Conservation (phyloP, 2,329 filamentous ascomycete genomes). For the Pseudogymnoascus pannorum region DNA sequence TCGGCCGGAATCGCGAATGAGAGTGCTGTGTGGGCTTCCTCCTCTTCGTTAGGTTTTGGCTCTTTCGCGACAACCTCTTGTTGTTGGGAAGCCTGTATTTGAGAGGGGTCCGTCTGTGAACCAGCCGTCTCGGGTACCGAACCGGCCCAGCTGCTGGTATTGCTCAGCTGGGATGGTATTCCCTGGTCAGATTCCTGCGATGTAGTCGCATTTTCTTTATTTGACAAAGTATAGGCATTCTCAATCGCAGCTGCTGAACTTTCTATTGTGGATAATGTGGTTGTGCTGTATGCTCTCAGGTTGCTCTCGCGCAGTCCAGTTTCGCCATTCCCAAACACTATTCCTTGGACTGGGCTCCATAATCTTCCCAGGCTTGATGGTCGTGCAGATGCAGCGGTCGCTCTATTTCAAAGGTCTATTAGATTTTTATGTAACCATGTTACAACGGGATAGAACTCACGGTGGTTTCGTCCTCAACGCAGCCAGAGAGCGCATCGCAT, state of each 20-base stretch:
- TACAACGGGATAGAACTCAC: constrained; percentile 16
- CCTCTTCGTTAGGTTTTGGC: constrained; percentile 27
- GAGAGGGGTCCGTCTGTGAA: neutral
- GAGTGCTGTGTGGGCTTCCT: constrained; percentile 29
- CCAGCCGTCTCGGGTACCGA: neutral
- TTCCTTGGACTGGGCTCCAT: constrained; percentile 34
- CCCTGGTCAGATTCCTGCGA: neutral
- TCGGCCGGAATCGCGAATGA: constrained; percentile 42
- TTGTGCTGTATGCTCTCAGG: neutral
- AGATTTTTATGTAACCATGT: constrained; percentile 2
- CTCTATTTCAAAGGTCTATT: constrained; percentile 4
- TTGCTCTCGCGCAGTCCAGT: neutral
- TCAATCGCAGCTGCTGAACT: neutral
- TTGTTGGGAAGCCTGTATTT: neutral
- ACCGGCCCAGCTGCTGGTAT: neutral
- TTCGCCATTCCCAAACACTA: constrained; percentile 29
- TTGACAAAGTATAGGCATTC: constrained; percentile 14
- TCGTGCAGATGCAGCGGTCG: neutral
- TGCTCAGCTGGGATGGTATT: neutral
- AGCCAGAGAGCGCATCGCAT: constrained; percentile 19
- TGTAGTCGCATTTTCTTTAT: neutral
- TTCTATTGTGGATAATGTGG: neutral
- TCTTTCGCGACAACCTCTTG: constrained; percentile 15
- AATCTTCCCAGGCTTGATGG: constrained; percentile 18
- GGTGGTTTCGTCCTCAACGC: constrained; percentile 13